A percentile compares a stretch with the other conserved stretches of the same genome.
These are phyloP conservation scores for Delonix regia DNA, from an alignment of 306 rosid genomes.

Conservation along the genomic window DNA sequence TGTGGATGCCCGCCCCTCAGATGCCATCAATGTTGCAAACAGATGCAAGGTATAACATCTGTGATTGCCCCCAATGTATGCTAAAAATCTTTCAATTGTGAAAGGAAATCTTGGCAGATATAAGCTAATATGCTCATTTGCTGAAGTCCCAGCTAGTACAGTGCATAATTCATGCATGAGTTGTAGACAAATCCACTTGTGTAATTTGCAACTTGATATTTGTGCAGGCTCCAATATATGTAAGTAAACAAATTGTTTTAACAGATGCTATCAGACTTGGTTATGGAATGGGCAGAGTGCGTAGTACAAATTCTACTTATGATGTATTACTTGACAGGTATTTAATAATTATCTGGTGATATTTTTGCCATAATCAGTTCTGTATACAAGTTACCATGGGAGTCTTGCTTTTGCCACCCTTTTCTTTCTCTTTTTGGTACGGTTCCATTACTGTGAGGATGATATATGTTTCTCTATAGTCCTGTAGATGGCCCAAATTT, in stretches of 20 bases:
- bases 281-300: conserved; percentile 76
- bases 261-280: conserved; percentile 79
- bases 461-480: conserved; percentile 47
- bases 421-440: conserved; percentile 11
- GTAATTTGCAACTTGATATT: conserved; percentile 39
- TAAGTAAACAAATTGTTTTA: conserved; percentile 78
- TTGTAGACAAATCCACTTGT: conserved; percentile 28
- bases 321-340: conserved; percentile 96
- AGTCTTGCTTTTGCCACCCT: background rate
- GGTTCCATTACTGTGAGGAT: conserved; percentile 8
- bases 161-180: conserved; percentile 4
- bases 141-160: background rate
- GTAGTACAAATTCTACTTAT: conserved; percentile 55
- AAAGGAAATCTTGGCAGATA: conserved; percentile 21
- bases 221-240: conserved; percentile 94
- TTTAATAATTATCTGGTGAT: conserved; percentile 27
- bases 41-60: conserved; percentile 73
- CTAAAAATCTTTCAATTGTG: conserved; percentile 14
- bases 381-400: background rate
- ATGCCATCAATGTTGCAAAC: conserved; percentile 88
- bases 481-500: conserved; percentile 81
- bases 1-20: conserved; percentile 95
- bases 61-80: conserved; percentile 15
- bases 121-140: conserved; percentile 25
- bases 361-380: conserved; percentile 16